Evolutionary conservation across 2,329 filamentous ascomycete genomes (phyloP), one percentile per base, ranked within the genome.

Genomic region (Epichloe elymi): DNA sequence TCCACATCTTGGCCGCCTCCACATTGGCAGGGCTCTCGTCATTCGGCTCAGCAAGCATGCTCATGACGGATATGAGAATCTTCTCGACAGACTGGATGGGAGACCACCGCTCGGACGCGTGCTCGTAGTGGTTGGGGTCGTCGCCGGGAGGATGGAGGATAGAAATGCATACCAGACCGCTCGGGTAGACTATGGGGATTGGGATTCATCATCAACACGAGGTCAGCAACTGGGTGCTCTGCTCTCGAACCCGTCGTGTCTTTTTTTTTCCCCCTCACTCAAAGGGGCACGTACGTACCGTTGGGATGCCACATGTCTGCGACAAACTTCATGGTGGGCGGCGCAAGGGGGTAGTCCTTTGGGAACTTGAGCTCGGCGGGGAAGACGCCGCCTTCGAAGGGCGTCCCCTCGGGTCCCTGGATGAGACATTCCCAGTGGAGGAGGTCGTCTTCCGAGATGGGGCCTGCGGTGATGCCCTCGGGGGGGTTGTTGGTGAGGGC

Each of bases 71-170:
- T 52, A 97, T 89, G 59, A 97, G 75, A 59, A 97, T 97, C 75
- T 96, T 97, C 72, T 97, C 93, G 58, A 96, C 91, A 53, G 86
- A 93, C 72, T 97, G 93, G 56, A 97, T 95, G 12, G 91, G 91
- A 30, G 86, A 91, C 91, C 91, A 97, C 56, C 91, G 83, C 73
- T 97, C 93, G 1, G 86, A 89, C 7, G 93, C 91, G 61, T 91
- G 87, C 70, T 97, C 91, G 76, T 97, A 97, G 74, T 95, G 90
- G 72, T 96, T 96, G 50, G 93, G 93, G 69, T 97, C 91, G 70
- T 97, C 91, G 61, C 93, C 91, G 3, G 91, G 91, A 3, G 91
- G 85, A 69, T 97, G 91, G 2, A 97, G 82, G 71, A 97, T 97
- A n/a, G 88, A 95, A 63, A 97, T 97, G 73, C 91, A 97, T 60